Base-by-base conservation (phyloP, 768 basidiomycete species). In the Butyriboletus loyo region DNA sequence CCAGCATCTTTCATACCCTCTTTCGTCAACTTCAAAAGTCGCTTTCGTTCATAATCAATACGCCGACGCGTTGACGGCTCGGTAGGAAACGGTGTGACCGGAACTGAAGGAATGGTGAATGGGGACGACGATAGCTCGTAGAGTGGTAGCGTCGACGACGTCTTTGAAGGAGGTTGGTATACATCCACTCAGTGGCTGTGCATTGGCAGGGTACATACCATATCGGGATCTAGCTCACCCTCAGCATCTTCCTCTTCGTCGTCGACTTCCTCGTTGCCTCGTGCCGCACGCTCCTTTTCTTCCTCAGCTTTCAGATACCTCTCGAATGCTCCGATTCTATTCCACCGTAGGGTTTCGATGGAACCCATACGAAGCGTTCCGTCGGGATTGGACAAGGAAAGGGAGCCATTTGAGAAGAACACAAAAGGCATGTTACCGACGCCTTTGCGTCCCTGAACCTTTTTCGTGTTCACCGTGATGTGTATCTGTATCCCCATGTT, bases 371-470 rank as follows among this genome's bases (percentile, higher is more conserved):
- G 62, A 43, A 68, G 49, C 22, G 62, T 61, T 19, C 28, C 54
- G 1, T 52, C 59, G 2, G 66, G 68, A 38, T 62, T 21, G 9
- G 58, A 63, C 25, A 68, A 27, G n/a, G 63, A 66, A 34, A 68
- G 36, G 3, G 67, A 70, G 0, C 81, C 82, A 21, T 71, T 69
- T 1, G 83, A 84, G 7, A 60, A 58, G 64, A 89, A 87, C 10
- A 87, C 72, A 53, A 77, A 76, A 0, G 87, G 87, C 25, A 73
- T 73, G 61, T 87, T 87, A 4, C 85, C 80, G 2, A 66, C 67
- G 5, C 86, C 86, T 55, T 77, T 77, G 10, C 85, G 79, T 2
- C 71, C 66, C 11, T 77, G 77, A 14, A 87, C 66, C n/a, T 72
- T 66, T 10, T 70, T 69, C 4, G 74, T 77, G 58, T 86, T 84